Base-by-base conservation (phyloP, 257 asterid species). In the Dorcoceras hygrometricum region DNA sequence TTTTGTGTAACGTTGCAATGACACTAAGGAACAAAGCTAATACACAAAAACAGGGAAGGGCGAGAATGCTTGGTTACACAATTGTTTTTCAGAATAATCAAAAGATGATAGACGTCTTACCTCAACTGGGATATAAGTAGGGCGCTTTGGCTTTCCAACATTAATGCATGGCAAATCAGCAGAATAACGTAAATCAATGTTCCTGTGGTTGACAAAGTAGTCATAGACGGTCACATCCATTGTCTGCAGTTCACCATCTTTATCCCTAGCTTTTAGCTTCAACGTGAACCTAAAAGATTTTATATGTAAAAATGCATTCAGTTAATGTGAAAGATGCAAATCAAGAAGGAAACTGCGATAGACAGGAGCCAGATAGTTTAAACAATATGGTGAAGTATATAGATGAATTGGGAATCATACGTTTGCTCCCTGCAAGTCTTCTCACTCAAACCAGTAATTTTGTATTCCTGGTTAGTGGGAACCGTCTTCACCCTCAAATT, bases 1-100 rank as follows among this genome's bases (percentile, higher is more conserved):
- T 83, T 89, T 91, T 7, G 98, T 91, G 69, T 91, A 91, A 0
- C 98, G 86, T 85, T 91, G 98, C 79, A 91, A 73, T 6, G 98
- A 83, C 34, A 91, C 81, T 76, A 91, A 70, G 19, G 87, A 64
- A 59, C 98, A 91, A 0, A 91, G 85, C 98, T 91, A 71, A 57
- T 26, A 64, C 61, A 72, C 18, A 63, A 36, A n/a, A 57, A 29
- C 48, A 61, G 11, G 57, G 66, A 4, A 27, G 56, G 23, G 76
- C 53, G 75, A 59, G 20, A 56, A 23, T 24, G 24, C 9, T 19
- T 8, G 20, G 19, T 8, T 5, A 53, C 24, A 56, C 27, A 53
- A 36, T 25, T 11, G 31, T 59, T 23, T 68, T 24, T 67, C 4
- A 5, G 14, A 71, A 51, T 65, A 65, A 62, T 50, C 0, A 23